These are phyloP conservation scores for Botrytis galanthina DNA, from an alignment of 2,329 filamentous ascomycete species.

Conservation along the genomic window DNA sequence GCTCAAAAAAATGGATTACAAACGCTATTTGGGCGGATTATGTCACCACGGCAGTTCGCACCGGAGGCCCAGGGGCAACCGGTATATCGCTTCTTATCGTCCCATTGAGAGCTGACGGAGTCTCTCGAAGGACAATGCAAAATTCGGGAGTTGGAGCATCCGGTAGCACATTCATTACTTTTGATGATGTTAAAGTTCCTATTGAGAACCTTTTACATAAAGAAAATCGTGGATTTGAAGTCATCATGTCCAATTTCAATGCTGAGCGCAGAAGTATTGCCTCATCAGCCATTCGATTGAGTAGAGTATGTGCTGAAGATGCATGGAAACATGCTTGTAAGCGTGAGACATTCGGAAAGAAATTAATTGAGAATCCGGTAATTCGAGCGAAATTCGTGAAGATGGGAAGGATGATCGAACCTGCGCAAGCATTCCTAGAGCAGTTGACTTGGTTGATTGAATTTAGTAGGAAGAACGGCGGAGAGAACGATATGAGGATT, in stretches of 20 bases:
- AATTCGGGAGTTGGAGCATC: conserved; percentile 68
- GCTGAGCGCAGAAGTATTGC: conserved; percentile 58
- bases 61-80: conserved; percentile 50
- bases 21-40: conserved; percentile 59
- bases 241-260: conserved; percentile 61
- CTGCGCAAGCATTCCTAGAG: conserved; percentile 60
- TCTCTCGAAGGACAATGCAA: conserved; percentile 53
- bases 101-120: conserved; percentile 49
- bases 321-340: conserved; percentile 51
- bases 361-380: conserved; percentile 56
- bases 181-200: conserved; percentile 56
- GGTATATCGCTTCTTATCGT: conserved; percentile 60
- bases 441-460: conserved; percentile 50
- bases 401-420: conserved; percentile 58
- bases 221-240: conserved; percentile 55
- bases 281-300: conserved; percentile 55
- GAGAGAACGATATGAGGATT: conserved; percentile 42
- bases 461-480: conserved; percentile 25
- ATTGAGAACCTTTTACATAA: conserved; percentile 51
- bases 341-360: conserved; percentile 57
- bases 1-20: conserved; percentile 68
- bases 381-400: conserved; percentile 60
- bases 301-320: conserved; percentile 54
- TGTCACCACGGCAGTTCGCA: conserved; percentile 61
- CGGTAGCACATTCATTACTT: conserved; percentile 52